phyloP scores from a whole-genome alignment of 306 rosid species.

The apple (Malus domestica) region DNA sequence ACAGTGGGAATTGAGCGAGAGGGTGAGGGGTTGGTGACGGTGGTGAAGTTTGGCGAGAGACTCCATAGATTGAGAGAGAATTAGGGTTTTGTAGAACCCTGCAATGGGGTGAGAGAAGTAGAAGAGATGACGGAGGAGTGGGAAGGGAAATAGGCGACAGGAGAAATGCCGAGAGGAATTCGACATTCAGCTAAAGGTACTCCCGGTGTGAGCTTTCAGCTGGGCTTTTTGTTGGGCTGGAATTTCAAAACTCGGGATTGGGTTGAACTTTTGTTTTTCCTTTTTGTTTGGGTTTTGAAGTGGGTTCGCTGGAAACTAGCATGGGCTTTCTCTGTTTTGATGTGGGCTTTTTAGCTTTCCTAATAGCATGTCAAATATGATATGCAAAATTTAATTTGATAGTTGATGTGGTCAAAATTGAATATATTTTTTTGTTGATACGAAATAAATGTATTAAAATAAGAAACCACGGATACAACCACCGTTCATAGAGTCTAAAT shows the following conservation, averaged over 20 bases:
- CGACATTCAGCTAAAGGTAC: too few relatives aligned
- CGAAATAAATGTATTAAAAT: too few relatives aligned
- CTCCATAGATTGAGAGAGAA: conserved; percentile 38
- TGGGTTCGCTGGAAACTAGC: neutral
- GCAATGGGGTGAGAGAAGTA: neutral
- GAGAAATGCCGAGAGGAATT: too few relatives aligned
- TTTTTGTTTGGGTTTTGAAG: neutral
- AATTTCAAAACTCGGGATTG: neutral
- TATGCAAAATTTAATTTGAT: too few relatives aligned
- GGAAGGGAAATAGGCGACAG: neutral
- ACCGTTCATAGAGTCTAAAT: too few relatives aligned
- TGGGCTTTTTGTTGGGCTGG: neutral
- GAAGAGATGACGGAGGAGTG: neutral
- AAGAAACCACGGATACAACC: too few relatives aligned
- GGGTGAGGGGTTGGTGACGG: conserved; percentile 37
- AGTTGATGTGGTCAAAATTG: too few relatives aligned
- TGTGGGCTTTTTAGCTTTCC: neutral
- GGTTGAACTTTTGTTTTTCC: neutral
- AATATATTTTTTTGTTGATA: too few relatives aligned
- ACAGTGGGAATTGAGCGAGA: conserved; percentile 44
- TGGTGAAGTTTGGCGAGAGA: conserved; percentile 33
- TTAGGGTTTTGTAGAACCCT: conserved; percentile 15
- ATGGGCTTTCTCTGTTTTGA: neutral
- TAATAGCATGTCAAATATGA: too few relatives aligned
- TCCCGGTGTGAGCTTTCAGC: neutral